These are phyloP conservation scores for Sarocladium strictum DNA, from an alignment of 2,329 filamentous ascomycete genomes.

Conservation along the genomic window DNA sequence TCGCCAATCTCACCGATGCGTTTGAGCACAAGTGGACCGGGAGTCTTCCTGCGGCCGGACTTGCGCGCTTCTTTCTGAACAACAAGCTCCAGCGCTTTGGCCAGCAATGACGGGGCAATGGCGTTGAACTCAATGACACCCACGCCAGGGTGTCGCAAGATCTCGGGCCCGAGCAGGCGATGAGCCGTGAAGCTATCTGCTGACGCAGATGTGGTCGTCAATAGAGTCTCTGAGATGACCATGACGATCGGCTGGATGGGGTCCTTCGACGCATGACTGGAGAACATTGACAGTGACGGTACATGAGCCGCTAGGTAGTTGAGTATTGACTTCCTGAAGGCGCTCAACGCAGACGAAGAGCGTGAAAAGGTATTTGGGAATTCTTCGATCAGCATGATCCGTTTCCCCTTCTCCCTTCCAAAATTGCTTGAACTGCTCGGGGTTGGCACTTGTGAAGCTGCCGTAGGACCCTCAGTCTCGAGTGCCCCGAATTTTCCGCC, in stretches of 20 bases:
- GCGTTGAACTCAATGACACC: constrained; percentile 87
- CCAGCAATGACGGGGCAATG: constrained; percentile 78
- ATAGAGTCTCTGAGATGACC: constrained; percentile 83
- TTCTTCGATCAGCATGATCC: constrained; percentile 72
- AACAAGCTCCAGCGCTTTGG: constrained; percentile 76
- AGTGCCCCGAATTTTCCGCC: constrained; percentile 76
- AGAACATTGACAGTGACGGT: constrained; percentile 46
- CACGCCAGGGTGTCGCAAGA: constrained; percentile 74
- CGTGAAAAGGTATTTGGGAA: constrained; percentile 71
- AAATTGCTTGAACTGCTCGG: constrained; percentile 14
- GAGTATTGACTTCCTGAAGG: constrained; percentile 70
- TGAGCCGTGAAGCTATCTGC: constrained; percentile 92
- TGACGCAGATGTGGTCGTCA: constrained; percentile 78
- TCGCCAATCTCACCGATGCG: constrained; percentile 82
- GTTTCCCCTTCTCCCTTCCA: constrained; percentile 20
- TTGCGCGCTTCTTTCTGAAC: constrained; percentile 79
- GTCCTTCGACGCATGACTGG: constrained; percentile 33
- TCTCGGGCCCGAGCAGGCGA: constrained; percentile 78
- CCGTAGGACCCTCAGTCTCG: constrained; percentile 33
- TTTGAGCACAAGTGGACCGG: constrained; percentile 73
- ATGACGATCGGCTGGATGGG: constrained; percentile 71
- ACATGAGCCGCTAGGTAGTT: constrained; percentile 67
- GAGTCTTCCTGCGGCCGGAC: constrained; percentile 68
- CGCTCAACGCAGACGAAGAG: constrained; percentile 56
- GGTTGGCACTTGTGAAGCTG: constrained; percentile 14